Evolutionary conservation across 1,284 basidiomycete species (phyloP), one percentile per base, ranked within the genome.

Genomic region (Limonomyces culmigenus): DNA sequence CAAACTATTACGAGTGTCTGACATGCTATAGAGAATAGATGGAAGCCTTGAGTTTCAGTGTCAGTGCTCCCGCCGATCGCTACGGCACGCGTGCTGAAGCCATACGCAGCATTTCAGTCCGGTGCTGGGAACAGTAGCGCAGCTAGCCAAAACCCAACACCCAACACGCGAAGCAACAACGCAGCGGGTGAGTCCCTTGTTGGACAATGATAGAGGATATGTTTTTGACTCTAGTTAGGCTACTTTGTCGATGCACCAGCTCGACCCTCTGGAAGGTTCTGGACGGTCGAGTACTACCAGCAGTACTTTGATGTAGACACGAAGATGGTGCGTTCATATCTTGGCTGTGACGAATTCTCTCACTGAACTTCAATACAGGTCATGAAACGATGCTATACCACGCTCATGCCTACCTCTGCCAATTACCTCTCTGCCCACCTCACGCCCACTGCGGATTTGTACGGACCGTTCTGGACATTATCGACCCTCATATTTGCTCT

Each of bases 381-480:
- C 14, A 52, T 84, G 25, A 62, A 62, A 43, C 67, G 81, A 38
- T 85, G 81, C 48, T 74, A 75, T 48, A 67, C 67, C 17, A 84
- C 83, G 0, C 58, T 85, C 38, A 63, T 79, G 15, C 83, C 81
- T 5, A 62, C 60, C 33, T 65, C 63, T 14, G 53, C 62, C 4
- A 56, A 61, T 32, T 84, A 73, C 53, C 62, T 71, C 35, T 62
- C 72, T 11, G 62, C 59, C 16, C 66, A 75, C 43, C 67, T 81
- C 35, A 70, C 71, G 32, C 74, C 81, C 15, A 60, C 68, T 15
- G 60, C 63, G 10, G 81, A 86, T 47, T 68, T 86, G 31, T 86
- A 86, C 44, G 89, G 91, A 2, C 88, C 91, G 1, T 95, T 96
- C 61, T 96, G 91, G 91, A 85, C 88, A 1, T 68, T 92, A 34